Evolutionary conservation across 2,329 filamentous ascomycete genomes (phyloP), one percentile per base, ranked within the genome.

Genomic region (Fusarium sp.): DNA sequence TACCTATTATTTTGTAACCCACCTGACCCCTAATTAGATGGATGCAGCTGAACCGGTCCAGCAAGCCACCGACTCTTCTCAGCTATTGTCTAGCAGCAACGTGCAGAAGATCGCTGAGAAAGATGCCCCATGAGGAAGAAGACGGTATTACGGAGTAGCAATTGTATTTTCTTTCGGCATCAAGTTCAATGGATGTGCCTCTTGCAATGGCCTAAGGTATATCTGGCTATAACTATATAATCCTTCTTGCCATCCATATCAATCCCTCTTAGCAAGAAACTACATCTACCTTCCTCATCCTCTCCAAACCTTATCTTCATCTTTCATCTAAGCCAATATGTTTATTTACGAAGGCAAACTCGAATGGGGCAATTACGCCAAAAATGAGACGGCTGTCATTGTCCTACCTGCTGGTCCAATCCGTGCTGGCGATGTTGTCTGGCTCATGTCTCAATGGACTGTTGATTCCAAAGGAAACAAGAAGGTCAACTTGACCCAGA

Each of bases 381-480:
- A 58, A 11, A 51, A 68, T 11, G 68, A 71, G 35, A 67, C 64
- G 1, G 67, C 67, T n/a, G 50, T 55, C n/a, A 52, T 71, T 13
- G 11, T 66, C n/a, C 9, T 71, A 2, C 68, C 68, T 2, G 55
- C 54, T 1, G 68, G 68, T 10, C 55, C 52, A 25, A 66, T 62
- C 4, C 68, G 66, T 2, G 60, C 47, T 2, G 66, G 67, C 1
- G 68, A 71, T 11, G 43, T 13, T 23, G 64, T 36, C 43, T 71
- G 67, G 13, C 46, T 70, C 51, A 68, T 71, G 39, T 66, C 42
- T 17, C 60, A 71, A 31, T 70, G 67, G 63, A 71, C 68, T 0
- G 35, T 39, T 1, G 57, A 65, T 18, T 25, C 54, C 0, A 10
- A 51, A 25, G 55, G 51, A 11, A 36, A 18, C 33, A 40, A 66